Conservation (phyloP, 495 filamentous ascomycete species). For the Sordaria brevicollis region DNA sequence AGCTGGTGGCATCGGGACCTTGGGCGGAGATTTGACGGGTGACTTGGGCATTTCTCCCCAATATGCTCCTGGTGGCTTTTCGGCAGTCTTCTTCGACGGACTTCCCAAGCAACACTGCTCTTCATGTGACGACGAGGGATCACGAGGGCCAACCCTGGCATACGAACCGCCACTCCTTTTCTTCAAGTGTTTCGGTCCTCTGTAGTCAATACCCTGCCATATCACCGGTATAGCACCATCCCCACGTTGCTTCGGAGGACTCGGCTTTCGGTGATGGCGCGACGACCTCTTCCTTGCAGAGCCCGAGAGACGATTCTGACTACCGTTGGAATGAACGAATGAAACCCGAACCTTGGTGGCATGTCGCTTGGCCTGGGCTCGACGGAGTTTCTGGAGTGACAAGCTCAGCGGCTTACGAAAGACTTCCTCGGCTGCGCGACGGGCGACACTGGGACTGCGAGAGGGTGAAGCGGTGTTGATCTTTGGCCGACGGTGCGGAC, state of each 20-base stretch:
- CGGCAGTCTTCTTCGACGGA: slow-evolving; percentile 1
- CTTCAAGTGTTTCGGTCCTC: not conserved
- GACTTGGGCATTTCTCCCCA: slow-evolving; percentile 6
- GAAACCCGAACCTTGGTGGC: slow-evolving; percentile 18
- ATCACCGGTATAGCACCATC: not conserved
- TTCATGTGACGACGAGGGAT: not conserved
- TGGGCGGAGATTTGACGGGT: not conserved
- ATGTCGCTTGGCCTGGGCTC: slow-evolving; percentile 12
- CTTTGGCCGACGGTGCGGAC: slow-evolving; percentile 31
- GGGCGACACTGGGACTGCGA: slow-evolving; percentile 14
- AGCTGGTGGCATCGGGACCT: not conserved
- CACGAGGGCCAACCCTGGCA: not conserved
- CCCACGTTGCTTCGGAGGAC: not conserved
- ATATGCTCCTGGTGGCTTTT: slow-evolving; percentile 3
- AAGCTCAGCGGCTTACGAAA: slow-evolving; percentile 24
- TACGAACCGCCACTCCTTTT: slow-evolving; percentile 1
- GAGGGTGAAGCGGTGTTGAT: slow-evolving; percentile 17
- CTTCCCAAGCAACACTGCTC: slow-evolving; percentile 9
- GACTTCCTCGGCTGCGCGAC: slow-evolving; percentile 27
- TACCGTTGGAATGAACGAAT: slow-evolving; percentile 9
- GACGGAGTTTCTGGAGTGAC: slow-evolving; percentile 17
- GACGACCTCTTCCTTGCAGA: slow-evolving; percentile 1
- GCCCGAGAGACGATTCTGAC: not conserved
- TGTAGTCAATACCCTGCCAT: slow-evolving; percentile 1
- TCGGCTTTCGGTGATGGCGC: slow-evolving; percentile 1